Evolutionary conservation across 2,329 filamentous ascomycete species (phyloP), one percentile per base, ranked within the genome.

Genomic region (Diaporthe sp.): DNA sequence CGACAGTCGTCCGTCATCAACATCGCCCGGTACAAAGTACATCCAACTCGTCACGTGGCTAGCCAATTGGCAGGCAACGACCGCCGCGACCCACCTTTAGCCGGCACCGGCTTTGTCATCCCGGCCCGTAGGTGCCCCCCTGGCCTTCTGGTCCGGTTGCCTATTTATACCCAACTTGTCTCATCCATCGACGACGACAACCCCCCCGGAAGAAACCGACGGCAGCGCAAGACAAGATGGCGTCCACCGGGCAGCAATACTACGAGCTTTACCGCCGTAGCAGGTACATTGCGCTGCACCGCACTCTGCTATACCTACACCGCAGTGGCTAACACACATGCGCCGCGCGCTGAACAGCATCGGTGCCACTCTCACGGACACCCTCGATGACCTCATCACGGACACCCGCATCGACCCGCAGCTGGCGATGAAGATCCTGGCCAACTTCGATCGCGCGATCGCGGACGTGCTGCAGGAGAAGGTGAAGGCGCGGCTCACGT

Each of bases 191-290:
- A 68, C 72, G 69, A 67, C 73, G 78, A 75, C 75, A 47, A 80
- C 82, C 79, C 82, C 79, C 78, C 79, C 58, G 78, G 76, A 50
- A 74, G 66, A 52, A 25, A 74, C 19, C 40, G 60, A 69, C 71
- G 25, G 78, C 55, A 67, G n/a, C 74, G 35, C 78, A 76, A 71
- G 66, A 72, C 77, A 83, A 77, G 77, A 89, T 89, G 85, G 86
- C 89, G 74, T 84, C 86, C 64, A 85, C 83, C 76, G 84, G 84
- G 77, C 89, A 91, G 83, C 89, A 89, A 45, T 92, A 90, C 88
- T 99, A 98, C 86, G 97, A 99, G 91, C 92, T 99, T 82, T 99
- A 99, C 86, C 95, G 97, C 81, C 93, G 96, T 87, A 98, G 95
- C 92, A 98, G 96, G 97, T 98, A 95, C 84, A 85, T 75, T 78